Base-by-base conservation (phyloP, 2,329 filamentous ascomycete genomes). In the Mycosphaerella sp. region DNA sequence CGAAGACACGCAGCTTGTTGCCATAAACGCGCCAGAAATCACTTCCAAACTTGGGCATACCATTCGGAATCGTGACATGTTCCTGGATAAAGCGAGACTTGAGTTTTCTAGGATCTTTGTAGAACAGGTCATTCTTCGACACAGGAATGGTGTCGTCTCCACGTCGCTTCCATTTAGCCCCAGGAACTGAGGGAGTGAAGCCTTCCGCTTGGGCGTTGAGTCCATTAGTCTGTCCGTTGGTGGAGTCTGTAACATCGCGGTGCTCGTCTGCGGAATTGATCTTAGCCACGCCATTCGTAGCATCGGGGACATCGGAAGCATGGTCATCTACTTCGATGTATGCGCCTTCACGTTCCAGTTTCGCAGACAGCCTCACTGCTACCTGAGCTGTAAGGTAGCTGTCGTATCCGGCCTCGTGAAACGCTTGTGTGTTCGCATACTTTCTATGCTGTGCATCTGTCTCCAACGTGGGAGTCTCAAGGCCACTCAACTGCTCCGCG, bases 351-450 rank as follows among this genome's bases (percentile, higher is more conserved):
- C 66, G 65, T 53, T 74, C 71, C 3, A 81, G 67, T 57, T 78
- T 77, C 1, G 75, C 70, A 7, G 78, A 75, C 3, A 84, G 68
- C 48, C 75, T 74, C 45, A 83, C 71, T 57, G 81, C 77, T 21
- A 82, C 71, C 49, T 76, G 75, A 2, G 80, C 81, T 0, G 81
- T 81, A 17, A 83, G 69, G 53, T 79, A 73, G 64, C 79, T 82
- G 62, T 84, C 81, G 56, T 79, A 84, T 6, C 81, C 81, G 13
- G 81, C 81, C 66, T 84, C 81, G 52, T 84, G 81, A 51, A 75
- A 70, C 53, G 71, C 69, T 30, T 62, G 59, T 4, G 59, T 59
- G 16, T 63, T 57, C 27, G 68, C 63, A 55, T 77, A 77, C 54
- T 75, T 63, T 7, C 60, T 61, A 55, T 71, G 68, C n/a, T 65